Base-by-base conservation (phyloP, 257 asterid species). In the Craterostigma plantagineum region DNA sequence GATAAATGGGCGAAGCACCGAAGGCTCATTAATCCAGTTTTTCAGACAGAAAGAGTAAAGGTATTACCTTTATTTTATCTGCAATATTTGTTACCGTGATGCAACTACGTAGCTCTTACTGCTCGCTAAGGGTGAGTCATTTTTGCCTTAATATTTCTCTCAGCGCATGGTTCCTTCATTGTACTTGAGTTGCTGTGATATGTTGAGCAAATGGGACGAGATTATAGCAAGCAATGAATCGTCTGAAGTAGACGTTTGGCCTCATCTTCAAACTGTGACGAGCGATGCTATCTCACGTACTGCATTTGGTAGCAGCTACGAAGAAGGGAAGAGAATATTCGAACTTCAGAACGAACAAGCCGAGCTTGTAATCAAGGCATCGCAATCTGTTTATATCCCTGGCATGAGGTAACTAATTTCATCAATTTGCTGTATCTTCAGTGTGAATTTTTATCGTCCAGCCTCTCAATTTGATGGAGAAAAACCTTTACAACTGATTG, bases 271-370 rank as follows among this genome's bases (percentile, higher is more conserved):
- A 53, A 54, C 63, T n/a, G 15, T 79, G 18, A 65, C 93, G 0
- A 43, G 78, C 1, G 75, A 79, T 47, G 86, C 69, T 1, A 67
- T 79, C 46, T 75, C 86, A 0, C 66, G 79, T 10, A 62, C 78
- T 13, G 77, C 87, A 0, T 75, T 75, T 59, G 87, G 83, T 1
- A 69, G 72, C 42, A 76, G 52, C 61, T 76, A 70, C 38, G 71
- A 65, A 55, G 69, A 76, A 57, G 92, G 90, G 10, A 60, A 60
- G 35, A 70, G 46, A 61, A 65, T 79, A 18, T 70, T 72, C 49
- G 71, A 70, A 37, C 90, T 76, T 34, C 90, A 70, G 42, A 61
- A 37, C 9, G 84, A 76, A 45, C 79, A 56, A 9, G 49, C 49
- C 0, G 35, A 38, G 34, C 66, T 38, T 43, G 9, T 59, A 14